Conservation (phyloP, 169 alveolate genomes). For the Eimeria sp. region DNA sequence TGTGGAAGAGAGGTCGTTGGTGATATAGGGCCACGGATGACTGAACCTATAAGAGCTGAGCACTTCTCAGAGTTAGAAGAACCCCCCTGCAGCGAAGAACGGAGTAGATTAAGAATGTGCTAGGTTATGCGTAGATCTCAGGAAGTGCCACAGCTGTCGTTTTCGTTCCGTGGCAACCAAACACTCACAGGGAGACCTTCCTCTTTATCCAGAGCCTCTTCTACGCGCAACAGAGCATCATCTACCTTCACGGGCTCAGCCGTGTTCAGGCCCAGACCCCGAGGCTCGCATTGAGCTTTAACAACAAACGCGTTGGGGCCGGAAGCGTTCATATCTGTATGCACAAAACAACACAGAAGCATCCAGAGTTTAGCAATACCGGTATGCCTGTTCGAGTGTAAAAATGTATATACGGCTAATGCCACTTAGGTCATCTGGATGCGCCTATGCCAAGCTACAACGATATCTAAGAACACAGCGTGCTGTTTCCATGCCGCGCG, state of each 20-base stretch:
- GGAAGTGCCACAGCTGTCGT: too few species aligned
- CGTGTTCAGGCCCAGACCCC: constrained; percentile 51
- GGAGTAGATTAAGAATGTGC: too few species aligned
- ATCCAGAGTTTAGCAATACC: not conserved
- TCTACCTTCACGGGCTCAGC: not conserved
- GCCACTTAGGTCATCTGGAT: not conserved
- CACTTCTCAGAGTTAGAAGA: not conserved
- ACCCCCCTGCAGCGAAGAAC: constrained; percentile 10
- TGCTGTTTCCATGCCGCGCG: not conserved
- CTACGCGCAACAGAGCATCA: not conserved
- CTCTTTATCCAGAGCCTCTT: not conserved
- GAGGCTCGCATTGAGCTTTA: constrained; percentile 48
- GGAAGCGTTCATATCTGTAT: not conserved
- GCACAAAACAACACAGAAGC: not conserved
- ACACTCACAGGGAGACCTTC: constrained; percentile 1
- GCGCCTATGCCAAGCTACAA: too few species aligned
- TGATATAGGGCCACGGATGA: not conserved
- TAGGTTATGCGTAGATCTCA: too few species aligned
- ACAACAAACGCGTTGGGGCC: constrained; percentile 1
- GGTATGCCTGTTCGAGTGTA: not conserved
- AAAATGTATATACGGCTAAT: too few species aligned
- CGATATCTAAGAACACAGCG: not conserved
- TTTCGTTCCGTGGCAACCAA: too few species aligned
- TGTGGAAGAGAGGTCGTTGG: not conserved
- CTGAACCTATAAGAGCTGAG: not conserved